These are phyloP conservation scores for Metschnikowia chrysomelidarum DNA, from an alignment of 805 yeast genomes.

Conservation along the genomic window DNA sequence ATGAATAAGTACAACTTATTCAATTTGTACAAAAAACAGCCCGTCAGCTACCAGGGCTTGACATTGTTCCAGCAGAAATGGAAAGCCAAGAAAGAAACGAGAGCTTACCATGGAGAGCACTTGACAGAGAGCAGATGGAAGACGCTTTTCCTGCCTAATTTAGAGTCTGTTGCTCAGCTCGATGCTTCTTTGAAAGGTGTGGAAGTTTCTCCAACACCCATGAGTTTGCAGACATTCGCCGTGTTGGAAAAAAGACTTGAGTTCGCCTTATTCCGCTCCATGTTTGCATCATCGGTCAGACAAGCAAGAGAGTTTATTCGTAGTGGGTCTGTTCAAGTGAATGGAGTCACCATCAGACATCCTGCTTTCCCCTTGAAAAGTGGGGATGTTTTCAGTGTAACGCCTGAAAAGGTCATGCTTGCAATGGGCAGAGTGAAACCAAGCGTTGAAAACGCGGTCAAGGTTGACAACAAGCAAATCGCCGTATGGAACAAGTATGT, in stretches of 20 bases:
- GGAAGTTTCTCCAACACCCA: slow-evolving; percentile 64
- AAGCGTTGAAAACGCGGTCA: slow-evolving; percentile 60
- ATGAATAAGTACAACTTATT: slow-evolving; percentile 90
- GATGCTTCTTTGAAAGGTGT: slow-evolving; percentile 74
- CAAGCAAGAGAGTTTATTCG: slow-evolving; percentile 89
- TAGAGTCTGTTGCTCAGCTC: slow-evolving; percentile 84
- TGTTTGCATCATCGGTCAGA: slow-evolving; percentile 91
- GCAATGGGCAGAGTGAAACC: slow-evolving; percentile 90
- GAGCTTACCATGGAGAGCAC: slow-evolving; percentile 95
- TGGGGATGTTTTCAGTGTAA: slow-evolving; percentile 85
- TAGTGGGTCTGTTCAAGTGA: slow-evolving; percentile 79
- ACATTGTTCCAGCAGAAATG: slow-evolving; percentile 92
- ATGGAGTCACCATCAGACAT: slow-evolving; percentile 73
- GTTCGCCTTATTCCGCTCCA: slow-evolving; percentile 82
- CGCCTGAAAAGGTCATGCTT: slow-evolving; percentile 77
- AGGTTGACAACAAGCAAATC: slow-evolving; percentile 70
- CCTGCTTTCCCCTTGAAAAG: slow-evolving; percentile 76
- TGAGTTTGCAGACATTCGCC: slow-evolving; percentile 85
- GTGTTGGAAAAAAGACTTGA: slow-evolving; percentile 86
- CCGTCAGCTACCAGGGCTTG: slow-evolving; percentile 50
- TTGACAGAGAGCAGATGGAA: slow-evolving; percentile 83
- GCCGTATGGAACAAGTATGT: slow-evolving; percentile 75
- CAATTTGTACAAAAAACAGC: slow-evolving; percentile 76
- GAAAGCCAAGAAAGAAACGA: slow-evolving; percentile 84
- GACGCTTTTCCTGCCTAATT: slow-evolving; percentile 60